Percentiles rank a stretch among this genome's conserved stretches.
These are phyloP conservation scores for Pulveroboletus sp. DNA, from an alignment of 768 basidiomycete species.

Conservation along the genomic window DNA sequence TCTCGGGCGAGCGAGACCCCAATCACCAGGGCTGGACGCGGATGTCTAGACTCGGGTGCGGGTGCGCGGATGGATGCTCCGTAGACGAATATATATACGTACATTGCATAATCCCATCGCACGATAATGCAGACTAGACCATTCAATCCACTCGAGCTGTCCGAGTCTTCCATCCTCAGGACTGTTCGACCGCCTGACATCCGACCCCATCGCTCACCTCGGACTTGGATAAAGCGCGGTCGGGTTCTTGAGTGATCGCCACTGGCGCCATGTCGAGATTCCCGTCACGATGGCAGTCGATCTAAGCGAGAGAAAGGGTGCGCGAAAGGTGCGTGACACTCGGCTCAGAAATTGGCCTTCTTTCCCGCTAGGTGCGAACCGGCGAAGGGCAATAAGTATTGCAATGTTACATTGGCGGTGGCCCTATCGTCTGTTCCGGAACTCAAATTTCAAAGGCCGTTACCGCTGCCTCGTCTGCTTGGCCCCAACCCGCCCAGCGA, in stretches of 20 bases:
- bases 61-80: constrained; percentile 10
- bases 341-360: background rate
- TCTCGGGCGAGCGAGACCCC: constrained; percentile 6
- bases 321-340: background rate
- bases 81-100: constrained; percentile 25
- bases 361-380: constrained; percentile 2
- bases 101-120: constrained; percentile 27
- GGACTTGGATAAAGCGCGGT: constrained; percentile 10
- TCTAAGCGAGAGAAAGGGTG: constrained; percentile 2
- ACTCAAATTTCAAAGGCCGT: background rate
- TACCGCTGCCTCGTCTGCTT: background rate
- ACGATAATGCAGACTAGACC: constrained; percentile 13
- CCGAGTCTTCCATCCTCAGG: background rate
- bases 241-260: constrained; percentile 22
- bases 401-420: background rate
- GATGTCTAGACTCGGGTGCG: constrained; percentile 6
- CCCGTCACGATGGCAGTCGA: background rate
- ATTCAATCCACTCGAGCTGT: background rate
- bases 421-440: constrained; percentile 14
- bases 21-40: background rate
- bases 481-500: background rate
- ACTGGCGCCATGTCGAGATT: constrained; percentile 10
- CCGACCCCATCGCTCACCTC: constrained; percentile 25
- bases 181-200: too few species aligned
- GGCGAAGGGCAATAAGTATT: background rate